These are phyloP conservation scores for Parmelia sp. DNA, from an alignment of 495 filamentous ascomycete species.

Conservation along the genomic window DNA sequence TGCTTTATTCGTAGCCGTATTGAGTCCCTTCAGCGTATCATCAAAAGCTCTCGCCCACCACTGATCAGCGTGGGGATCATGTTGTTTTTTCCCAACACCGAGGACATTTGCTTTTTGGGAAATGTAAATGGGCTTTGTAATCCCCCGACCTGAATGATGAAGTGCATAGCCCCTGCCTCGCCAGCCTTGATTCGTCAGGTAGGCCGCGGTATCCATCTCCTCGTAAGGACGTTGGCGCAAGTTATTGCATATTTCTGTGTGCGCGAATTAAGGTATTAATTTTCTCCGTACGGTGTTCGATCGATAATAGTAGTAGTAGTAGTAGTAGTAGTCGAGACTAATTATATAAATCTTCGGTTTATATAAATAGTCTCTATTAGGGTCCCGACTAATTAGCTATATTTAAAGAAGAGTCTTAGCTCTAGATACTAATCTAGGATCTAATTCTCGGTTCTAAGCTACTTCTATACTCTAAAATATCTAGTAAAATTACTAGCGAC, in stretches of 20 bases:
- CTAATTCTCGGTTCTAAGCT: too few species aligned
- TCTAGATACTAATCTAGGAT: too few species aligned
- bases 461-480: too few species aligned
- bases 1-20: conserved; percentile 44
- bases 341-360: too few species aligned
- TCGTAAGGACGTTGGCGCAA: not conserved
- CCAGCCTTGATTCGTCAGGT: conserved; percentile 74
- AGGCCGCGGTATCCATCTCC: conserved; percentile 59
- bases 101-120: conserved; percentile 61
- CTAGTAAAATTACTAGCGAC: too few species aligned
- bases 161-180: conserved; percentile 67
- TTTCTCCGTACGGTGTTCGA: too few species aligned
- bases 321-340: too few species aligned
- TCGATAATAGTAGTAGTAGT: too few species aligned
- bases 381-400: too few species aligned
- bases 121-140: conserved; percentile 62
- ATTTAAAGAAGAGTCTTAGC: too few species aligned
- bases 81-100: conserved; percentile 61
- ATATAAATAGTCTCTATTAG: too few species aligned
- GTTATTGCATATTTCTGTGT: not conserved
- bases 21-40: conserved; percentile 64
- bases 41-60: conserved; percentile 84
- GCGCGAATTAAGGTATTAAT: too few species aligned
- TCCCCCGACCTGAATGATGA: conserved; percentile 59
- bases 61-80: conserved; percentile 52